Evolutionary conservation across 805 yeast species (phyloP), one percentile per base, ranked within the genome.

Genomic region (Aciculoconidium aculeatum): DNA sequence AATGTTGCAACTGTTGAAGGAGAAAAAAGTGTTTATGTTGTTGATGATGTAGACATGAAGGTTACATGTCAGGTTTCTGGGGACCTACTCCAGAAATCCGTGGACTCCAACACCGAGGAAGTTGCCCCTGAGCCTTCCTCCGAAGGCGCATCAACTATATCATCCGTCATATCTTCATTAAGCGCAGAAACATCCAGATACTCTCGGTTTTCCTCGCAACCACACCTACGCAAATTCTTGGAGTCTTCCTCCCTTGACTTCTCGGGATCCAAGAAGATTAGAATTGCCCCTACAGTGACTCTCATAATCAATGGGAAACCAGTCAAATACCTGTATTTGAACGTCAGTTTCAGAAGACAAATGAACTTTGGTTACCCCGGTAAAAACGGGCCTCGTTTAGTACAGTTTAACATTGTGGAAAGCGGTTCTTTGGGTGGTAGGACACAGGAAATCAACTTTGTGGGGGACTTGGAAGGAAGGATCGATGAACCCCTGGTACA

Each of bases 341-440:
- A 57, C 29, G 45, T 65, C 38, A 40, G 55, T n/a, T 61, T 64
- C 45, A 50, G 75, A 25, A 60, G 68, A 7, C 70, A 68, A 35
- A 44, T 70, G 19, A 67, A 65, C 28, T 58, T 71, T 32, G 36
- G 48, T n/a, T 61, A 46, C 30, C 53, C 53, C 9, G 21, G 19
- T 4, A 30, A 36, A 21, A 15, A 25, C 17, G 59, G 54, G 10
- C 46, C 45, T 23, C 44, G 49, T 11, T 30, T 52, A 23, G 49
- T 71, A 11, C 75, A 71, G 37, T 58, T 61, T 30, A 57, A 67
- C 23, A 45, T 62, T 11, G 52, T 70, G 11, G 80, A 76, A 42
- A 78, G 79, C n/a, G 81, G 80, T 3, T 49, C 62, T 5, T 53
- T 72, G 25, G 80, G 79, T 8, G 81, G 81, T 1, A 55, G 75